Evolutionary conservation across 164 flowering plant genomes (phyloP).

Genomic region (Saururus chinensis): DNA sequence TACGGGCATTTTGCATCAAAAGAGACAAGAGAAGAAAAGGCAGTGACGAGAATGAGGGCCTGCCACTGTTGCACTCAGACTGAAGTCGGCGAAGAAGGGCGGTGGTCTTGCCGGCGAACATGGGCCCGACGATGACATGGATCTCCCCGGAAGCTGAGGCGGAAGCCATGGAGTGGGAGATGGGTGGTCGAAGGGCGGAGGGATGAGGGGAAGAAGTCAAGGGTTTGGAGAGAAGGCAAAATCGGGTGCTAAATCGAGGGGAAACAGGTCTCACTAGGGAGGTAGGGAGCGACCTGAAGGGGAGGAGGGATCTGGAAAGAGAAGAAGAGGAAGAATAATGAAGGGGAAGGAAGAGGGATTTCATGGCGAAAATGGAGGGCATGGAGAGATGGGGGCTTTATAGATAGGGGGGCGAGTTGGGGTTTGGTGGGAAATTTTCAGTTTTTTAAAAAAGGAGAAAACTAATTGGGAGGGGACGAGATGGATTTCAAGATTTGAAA

Average conservation of each 20-base stretch:
- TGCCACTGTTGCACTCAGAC: slow-evolving; percentile 43
- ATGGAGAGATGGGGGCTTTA: no score
- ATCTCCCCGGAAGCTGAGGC: slow-evolving; percentile 50
- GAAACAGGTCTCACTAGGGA: background rate
- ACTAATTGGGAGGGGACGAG: no score
- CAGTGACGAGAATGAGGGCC: slow-evolving; percentile 21
- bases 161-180: background rate
- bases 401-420: no score
- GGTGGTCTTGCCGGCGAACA: slow-evolving; percentile 95
- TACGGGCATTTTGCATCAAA: background rate
- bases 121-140: slow-evolving; percentile 85
- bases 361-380: slow-evolving; percentile 14
- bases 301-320: slow-evolving; percentile 5
- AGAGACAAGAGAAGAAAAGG: background rate
- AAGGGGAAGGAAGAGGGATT: slow-evolving; percentile 20
- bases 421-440: background rate
- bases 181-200: background rate
- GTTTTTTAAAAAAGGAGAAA: background rate
- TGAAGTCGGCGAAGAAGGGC: slow-evolving; percentile 80
- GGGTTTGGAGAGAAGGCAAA: slow-evolving; percentile 1
- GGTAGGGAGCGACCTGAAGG: background rate
- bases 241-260: background rate
- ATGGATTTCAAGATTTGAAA: background rate
- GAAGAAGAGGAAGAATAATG: slow-evolving; percentile 11
- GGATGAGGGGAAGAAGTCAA: background rate